Evolutionary conservation across 371 early-diverging fungal species (phyloP), one percentile per base, ranked within the genome.

Genomic region (Batkoa obscura): DNA sequence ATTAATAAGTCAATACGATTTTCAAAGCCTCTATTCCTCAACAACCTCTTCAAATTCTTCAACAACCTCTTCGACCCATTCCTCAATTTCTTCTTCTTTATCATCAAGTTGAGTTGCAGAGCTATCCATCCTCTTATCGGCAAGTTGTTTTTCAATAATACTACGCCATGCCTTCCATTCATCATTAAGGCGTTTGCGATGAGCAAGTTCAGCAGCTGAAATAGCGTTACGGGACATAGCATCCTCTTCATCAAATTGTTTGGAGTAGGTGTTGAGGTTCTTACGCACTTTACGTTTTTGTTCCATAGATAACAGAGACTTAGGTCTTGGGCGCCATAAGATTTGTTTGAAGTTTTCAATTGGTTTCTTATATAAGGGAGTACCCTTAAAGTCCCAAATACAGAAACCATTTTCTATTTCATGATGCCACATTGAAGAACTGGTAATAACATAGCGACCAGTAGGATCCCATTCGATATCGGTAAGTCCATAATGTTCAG

Each of bases 391-490:
- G 64, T 88, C 88, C 94, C 94, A 97, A 57, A 95, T 59, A 57
- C 68, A 75, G 73, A 81, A 93, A 50, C 95, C 95, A 60, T 86
- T 87, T 62, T 97, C 98, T 60, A 66, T 70, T 43, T 70, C 54
- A 61, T 81, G 80, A 59, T 82, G 76, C 94, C 93, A 94, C 68
- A 79, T 73, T 43, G 89, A 87, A 38, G 91, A 86, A 36, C 83
- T 84, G 49, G 88, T 78, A 34, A 84, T 72, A 8, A 95, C 84
- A 62, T 82, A 97, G 56, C 98, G 84, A 61, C 98, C 98, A 9
- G 91, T 89, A 15, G 98, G 96, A 66, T 97, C 96, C 96, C 96
- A 97, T 65, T 90, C 93, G 51, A 92, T 76, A 63, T 94, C 93
- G 31, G 93, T 90, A 51, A 86, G 82, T 66, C 84, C 86, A 68